These are phyloP conservation scores for Sordariomycetes sp. DNA, from an alignment of 2,329 filamentous ascomycete species.

Conservation along the genomic window DNA sequence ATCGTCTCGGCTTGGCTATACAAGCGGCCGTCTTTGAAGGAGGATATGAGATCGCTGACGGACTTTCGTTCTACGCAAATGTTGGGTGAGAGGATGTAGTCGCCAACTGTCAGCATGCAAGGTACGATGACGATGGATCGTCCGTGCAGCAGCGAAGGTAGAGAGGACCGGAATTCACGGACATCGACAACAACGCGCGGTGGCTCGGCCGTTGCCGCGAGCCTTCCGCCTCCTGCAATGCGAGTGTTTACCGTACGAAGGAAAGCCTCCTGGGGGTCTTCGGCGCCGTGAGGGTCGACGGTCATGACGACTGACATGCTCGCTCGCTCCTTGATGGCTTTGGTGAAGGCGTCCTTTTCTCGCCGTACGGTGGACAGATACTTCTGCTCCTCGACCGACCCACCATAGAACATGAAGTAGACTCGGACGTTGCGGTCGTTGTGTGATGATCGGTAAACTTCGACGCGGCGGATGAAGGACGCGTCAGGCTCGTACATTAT, in stretches of 20 bases:
- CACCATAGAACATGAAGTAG: constrained; percentile 94
- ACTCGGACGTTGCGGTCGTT: constrained; percentile 80
- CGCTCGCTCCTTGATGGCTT: constrained; percentile 86
- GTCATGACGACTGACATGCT: constrained; percentile 86
- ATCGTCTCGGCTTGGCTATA: constrained; percentile 91
- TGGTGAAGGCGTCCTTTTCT: constrained; percentile 94
- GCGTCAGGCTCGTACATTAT: constrained; percentile 98
- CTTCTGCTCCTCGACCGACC: constrained; percentile 89
- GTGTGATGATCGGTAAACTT: constrained; percentile 94
- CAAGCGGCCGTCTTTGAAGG: constrained; percentile 82
- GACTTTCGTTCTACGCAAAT: constrained; percentile 96
- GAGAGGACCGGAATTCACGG: constrained; percentile 86
- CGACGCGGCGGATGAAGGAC: constrained; percentile 86
- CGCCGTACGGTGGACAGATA: constrained; percentile 84
- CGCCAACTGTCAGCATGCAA: constrained; percentile 91
- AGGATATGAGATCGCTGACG: constrained; percentile 81
- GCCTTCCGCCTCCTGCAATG: constrained; percentile 83
- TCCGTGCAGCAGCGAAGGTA: constrained; percentile 85
- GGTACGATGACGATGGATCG: constrained; percentile 82
- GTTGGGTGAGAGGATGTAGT: constrained; percentile 85
- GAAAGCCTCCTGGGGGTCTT: constrained; percentile 85
- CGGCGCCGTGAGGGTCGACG: constrained; percentile 55
- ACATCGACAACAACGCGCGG: constrained; percentile 92
- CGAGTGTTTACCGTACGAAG: constrained; percentile 92
- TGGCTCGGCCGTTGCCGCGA: constrained; percentile 72